Base-by-base conservation (phyloP, 2,329 filamentous ascomycete species). In the Leptographium radiaticola region DNA sequence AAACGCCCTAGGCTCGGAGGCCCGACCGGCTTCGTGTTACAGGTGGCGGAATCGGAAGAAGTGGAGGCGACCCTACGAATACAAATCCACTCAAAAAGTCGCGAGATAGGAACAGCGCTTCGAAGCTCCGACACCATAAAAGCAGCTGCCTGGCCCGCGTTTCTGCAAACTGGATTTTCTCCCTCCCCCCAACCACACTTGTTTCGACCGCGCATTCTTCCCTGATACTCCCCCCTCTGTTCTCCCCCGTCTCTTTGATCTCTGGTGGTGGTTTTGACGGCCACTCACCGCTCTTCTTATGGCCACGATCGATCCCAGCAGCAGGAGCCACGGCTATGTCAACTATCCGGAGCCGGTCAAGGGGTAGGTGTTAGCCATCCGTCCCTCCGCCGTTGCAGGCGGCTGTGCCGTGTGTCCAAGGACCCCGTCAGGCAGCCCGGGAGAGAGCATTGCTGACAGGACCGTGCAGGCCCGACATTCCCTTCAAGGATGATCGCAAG, bases 401-500 rank as follows among this genome's bases (percentile, higher is more conserved):
- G 39, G 20, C 48, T 53, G 34, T 56, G 30, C 20, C n/a, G 36
- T 48, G 16, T 36, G 4, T 44, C 36, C 2, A 13, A 30, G 20
- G 25, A 15, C 43, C 43, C 25, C 20, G 20, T n/a, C 10, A 13
- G 43, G 30, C 34, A 25, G 10, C 31, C 30, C 4, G 31, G 12
- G 33, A 36, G 34, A 9, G 31, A 34, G 8, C 15, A 25, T 10
- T 33, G 13, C 15, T 40, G 36, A n/a, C 13, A 40, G 4, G 20
- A 45, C 16, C 30, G 12, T 30, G 4, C 53, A 70, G 68, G 38
- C 68, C 68, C 7, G 57, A 67, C 18, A 59, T 67, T 13, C 71
- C 71, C 1, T 77, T 75, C 61, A 64, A 70, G 48, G 70, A 73
- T 62, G 71, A 71, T 39, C 64, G 68, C 12, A 70, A 72, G 49